Evolutionary conservation across 2,329 filamentous ascomycete genomes (phyloP).

Genomic region (Podosphaera leucotricha): DNA sequence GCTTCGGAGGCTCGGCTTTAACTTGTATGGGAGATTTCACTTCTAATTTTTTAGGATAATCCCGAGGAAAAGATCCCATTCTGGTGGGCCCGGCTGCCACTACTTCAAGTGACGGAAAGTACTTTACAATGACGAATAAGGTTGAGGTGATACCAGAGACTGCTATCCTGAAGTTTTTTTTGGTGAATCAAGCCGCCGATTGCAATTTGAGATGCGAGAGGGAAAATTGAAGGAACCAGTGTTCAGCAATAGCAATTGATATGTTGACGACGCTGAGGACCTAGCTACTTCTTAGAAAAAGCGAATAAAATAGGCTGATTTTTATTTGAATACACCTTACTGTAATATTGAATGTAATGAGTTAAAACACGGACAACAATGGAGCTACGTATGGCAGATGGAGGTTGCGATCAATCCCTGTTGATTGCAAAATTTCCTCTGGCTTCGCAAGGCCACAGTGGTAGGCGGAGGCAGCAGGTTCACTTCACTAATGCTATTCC

Average conservation of each 20-base stretch:
- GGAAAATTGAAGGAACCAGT: not conserved
- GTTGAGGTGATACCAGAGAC: not conserved
- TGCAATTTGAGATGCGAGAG: not conserved
- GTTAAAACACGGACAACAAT: not conserved
- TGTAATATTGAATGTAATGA: not conserved
- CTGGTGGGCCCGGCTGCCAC: constrained; percentile 3
- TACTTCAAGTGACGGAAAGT: not conserved
- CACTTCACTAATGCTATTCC: not conserved
- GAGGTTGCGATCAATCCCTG: not conserved
- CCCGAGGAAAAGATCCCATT: constrained; percentile 11
- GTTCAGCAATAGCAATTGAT: not conserved
- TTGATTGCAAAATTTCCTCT: not conserved
- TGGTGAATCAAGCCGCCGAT: not conserved
- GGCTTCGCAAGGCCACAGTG: not conserved
- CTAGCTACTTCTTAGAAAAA: not conserved
- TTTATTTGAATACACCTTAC: not conserved
- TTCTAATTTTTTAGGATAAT: constrained; percentile 8
- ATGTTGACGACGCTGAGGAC: not conserved
- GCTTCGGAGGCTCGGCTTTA: constrained; percentile 5
- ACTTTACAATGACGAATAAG: not conserved
- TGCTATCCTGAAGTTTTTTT: not conserved
- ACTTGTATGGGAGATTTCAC: constrained; percentile 10
- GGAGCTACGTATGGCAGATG: not conserved
- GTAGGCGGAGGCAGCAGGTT: not conserved
- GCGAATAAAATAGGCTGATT: not conserved